These are phyloP conservation scores for Termitomyces sp. DNA, from an alignment of 768 basidiomycete species.

Conservation along the genomic window DNA sequence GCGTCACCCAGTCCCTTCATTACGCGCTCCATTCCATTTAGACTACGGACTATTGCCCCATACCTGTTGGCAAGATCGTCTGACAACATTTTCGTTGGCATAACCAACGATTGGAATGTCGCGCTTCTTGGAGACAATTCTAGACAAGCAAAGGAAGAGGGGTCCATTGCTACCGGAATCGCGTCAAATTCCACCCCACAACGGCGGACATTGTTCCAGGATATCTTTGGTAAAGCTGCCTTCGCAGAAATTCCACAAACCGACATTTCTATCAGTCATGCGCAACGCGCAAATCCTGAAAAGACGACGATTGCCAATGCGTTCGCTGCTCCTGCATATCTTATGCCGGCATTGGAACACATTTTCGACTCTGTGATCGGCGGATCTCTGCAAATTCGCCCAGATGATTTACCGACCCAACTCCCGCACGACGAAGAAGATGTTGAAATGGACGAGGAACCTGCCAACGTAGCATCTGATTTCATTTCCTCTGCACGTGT, in stretches of 20 bases:
- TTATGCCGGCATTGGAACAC: slow-evolving; percentile 68
- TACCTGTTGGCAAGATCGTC: slow-evolving; percentile 27
- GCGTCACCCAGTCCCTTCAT: slow-evolving; percentile 42
- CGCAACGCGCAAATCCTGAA: not conserved
- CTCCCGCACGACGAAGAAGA: slow-evolving; percentile 33
- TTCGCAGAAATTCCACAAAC: slow-evolving; percentile 35
- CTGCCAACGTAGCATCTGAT: slow-evolving; percentile 11
- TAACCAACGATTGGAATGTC: slow-evolving; percentile 64
- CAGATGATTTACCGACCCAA: slow-evolving; percentile 10
- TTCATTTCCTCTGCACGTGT: slow-evolving; percentile 21
- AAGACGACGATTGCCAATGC: slow-evolving; percentile 10
- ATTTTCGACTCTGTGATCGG: slow-evolving; percentile 60
- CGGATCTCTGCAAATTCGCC: slow-evolving; percentile 29
- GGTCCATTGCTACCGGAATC: slow-evolving; percentile 36
- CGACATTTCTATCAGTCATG: slow-evolving; percentile 7
- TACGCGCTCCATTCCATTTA: slow-evolving; percentile 54
- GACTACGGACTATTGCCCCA: slow-evolving; percentile 46
- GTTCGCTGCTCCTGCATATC: slow-evolving; percentile 71
- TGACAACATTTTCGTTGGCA: slow-evolving; percentile 60
- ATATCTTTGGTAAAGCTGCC: slow-evolving; percentile 84
- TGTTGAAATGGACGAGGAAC: slow-evolving; percentile 40
- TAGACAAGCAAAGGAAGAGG: slow-evolving; percentile 36
- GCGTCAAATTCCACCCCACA: slow-evolving; percentile 21
- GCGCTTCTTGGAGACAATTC: slow-evolving; percentile 65
- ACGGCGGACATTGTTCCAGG: slow-evolving; percentile 74